These are phyloP conservation scores for Fistulinella prunicolor DNA, from an alignment of 768 basidiomycete species.

Conservation along the genomic window DNA sequence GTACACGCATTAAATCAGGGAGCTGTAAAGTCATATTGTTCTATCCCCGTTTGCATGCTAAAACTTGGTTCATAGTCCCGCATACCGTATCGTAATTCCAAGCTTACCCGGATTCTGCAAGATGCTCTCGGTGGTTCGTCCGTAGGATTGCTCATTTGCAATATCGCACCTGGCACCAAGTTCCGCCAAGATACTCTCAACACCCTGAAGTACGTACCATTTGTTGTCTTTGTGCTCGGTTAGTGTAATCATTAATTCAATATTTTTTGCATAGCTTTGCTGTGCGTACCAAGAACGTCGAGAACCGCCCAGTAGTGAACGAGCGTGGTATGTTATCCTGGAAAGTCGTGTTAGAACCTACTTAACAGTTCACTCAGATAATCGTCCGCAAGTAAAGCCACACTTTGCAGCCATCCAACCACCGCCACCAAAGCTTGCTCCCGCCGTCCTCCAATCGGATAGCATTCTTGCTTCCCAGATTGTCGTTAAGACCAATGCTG, in stretches of 20 bases:
- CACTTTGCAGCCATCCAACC: slow-evolving; percentile 65
- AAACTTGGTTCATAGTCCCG: slow-evolving; percentile 46
- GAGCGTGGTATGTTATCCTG: slow-evolving; percentile 58
- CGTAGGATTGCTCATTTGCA: slow-evolving; percentile 80
- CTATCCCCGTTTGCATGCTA: slow-evolving; percentile 2
- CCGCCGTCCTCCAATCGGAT: slow-evolving; percentile 44
- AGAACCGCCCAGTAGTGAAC: slow-evolving; percentile 78
- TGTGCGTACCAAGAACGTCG: slow-evolving; percentile 79
- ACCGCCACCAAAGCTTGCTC: slow-evolving; percentile 43
- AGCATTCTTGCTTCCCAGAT: slow-evolving; percentile 25
- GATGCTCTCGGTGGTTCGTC: slow-evolving; percentile 84
- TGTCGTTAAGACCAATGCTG: slow-evolving; percentile 8
- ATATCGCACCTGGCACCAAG: slow-evolving; percentile 77
- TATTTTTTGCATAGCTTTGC: slow-evolving; percentile 56
- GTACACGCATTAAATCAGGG: slow-evolving; percentile 80
- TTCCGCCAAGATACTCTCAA: slow-evolving; percentile 87
- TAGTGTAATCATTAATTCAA: not conserved
- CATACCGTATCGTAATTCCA: slow-evolving; percentile 88
- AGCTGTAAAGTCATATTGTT: slow-evolving; percentile 40
- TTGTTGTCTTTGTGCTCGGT: not conserved
- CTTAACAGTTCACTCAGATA: slow-evolving; percentile 40
- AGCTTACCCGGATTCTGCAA: slow-evolving; percentile 85
- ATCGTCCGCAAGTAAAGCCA: slow-evolving; percentile 52
- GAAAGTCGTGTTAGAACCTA: not conserved
- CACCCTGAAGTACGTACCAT: slow-evolving; percentile 70